Base-by-base conservation (phyloP, 176 grass and related monocot genomes). In the Elaeis guineensis region DNA sequence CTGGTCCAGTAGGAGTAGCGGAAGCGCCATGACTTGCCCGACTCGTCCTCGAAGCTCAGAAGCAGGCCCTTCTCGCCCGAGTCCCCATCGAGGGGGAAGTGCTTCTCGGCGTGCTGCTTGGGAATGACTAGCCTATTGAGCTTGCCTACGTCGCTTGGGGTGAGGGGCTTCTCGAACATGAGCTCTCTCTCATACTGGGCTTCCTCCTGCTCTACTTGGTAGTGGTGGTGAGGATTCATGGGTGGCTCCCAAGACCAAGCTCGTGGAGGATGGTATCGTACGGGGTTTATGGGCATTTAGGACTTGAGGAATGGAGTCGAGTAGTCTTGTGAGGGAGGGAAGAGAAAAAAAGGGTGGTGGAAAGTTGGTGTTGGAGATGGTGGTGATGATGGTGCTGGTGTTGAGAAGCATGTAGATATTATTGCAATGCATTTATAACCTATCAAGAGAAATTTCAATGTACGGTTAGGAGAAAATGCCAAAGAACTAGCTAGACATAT, bases 1-100 rank as follows among this genome's bases (percentile, higher is more conserved):
- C 90, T 95, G 5, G 83, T 90, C 90, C 90, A 95, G 80, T 95
- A 95, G 15, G 86, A 90, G 80, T 95, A 95, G 62, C 90, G 73
- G 80, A 95, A 95, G 58, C 81, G 70, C 90, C 90, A 95, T 0
- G 67, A 64, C 77, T 84, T 90, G 14, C 86, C 83, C 0, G 90
- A 72, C 59, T 95, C 90, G 70, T 95, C 90, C 56, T 95, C 86
- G 22, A 90, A 90, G 28, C 69, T 84, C 55, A 95, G 69, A 67
- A 90, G 67, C 22, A 90, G 68, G 60, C 79, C 86, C 57, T 95
- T 95, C 48, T 90, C 90, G 17, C 79, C 79, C n/a, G 85, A 78
- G 39, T 78, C 83, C 7, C 68, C 72, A 18, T 64, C 69, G 11
- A 95, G 87, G 7, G 90, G 90, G 39, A 95, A 95, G 78, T 82